Conservation (phyloP, 257 asterid genomes). For the Orobanche coerulescens region DNA sequence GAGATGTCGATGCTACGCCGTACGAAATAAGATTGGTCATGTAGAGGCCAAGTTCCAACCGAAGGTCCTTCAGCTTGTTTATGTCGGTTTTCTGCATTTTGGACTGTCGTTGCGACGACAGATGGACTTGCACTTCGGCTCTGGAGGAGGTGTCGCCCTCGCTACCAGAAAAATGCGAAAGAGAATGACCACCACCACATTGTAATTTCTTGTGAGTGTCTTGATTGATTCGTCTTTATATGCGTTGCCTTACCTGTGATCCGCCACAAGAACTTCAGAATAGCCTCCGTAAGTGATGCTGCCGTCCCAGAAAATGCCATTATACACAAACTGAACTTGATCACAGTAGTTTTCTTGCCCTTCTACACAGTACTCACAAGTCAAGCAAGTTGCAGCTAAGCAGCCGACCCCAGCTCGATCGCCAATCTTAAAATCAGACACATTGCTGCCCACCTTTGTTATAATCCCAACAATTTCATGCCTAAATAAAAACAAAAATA, state of each 20-base stretch:
- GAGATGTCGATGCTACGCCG: too few relatives aligned
- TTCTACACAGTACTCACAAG: slow-evolving; percentile 54
- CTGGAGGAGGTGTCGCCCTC: too few relatives aligned
- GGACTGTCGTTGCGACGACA: too few relatives aligned
- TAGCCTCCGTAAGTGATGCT: slow-evolving; percentile 90
- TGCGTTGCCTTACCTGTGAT: slow-evolving; percentile 26
- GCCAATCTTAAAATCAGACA: slow-evolving; percentile 56
- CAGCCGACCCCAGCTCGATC: slow-evolving; percentile 83
- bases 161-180: too few relatives aligned
- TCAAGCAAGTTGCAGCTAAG: slow-evolving; percentile 71
- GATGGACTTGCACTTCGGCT: too few relatives aligned
- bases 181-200: too few relatives aligned
- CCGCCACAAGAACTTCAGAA: slow-evolving; percentile 58
- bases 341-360: slow-evolving; percentile 82
- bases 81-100: too few relatives aligned
- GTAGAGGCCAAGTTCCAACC: too few relatives aligned
- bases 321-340: slow-evolving; percentile 53
- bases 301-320: slow-evolving; percentile 89
- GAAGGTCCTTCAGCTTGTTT: too few relatives aligned
- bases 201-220: too few relatives aligned
- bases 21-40: too few relatives aligned
- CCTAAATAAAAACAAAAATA: slow-evolving; percentile 23
- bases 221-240: too few relatives aligned
- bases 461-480: slow-evolving; percentile 79
- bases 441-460: slow-evolving; percentile 66